Evolutionary conservation across 805 yeast species (phyloP), one percentile per base, ranked within the genome.

Genomic region (Starmerella bacillaris): DNA sequence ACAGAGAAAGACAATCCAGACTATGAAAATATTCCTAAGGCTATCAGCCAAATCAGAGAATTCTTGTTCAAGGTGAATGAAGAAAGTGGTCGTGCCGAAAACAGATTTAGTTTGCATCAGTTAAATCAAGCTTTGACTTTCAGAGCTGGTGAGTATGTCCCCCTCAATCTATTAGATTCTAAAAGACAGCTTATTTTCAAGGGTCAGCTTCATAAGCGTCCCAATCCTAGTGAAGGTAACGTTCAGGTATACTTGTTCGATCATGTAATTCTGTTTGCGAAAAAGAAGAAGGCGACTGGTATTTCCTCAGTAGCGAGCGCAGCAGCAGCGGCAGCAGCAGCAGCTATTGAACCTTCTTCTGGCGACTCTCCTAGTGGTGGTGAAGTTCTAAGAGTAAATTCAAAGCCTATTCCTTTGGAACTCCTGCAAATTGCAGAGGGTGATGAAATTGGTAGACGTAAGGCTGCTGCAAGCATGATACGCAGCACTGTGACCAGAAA

Each of bases 61-160:
- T 71, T 83, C 41, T 67, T 89, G 57, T 73, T 66, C 20, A 69
- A 78, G 51, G 77, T 80, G 43, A 82, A 89, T 54, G 66, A 70
- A 33, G 95, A 84, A 47, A 74, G 92, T 27, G 98, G 98, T 58
- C 84, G 77, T 46, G 80, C 92, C 21, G 83, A 89, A 26, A 94
- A 86, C 61, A 67, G 94, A 44, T 82, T 83, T 58, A 80, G 84
- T 44, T 67, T 89, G 41, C 77, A 83, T 61, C 74, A 83, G 33
- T 65, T 89, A 52, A 78, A 79, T 49, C 94, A 80, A 54, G 74
- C 80, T 35, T 65, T 89, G 40, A 74, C 82, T 21, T 77, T 75
- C 59, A 67, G 78, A 42, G 74, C 75, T 4, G 83, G 82, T 40
- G 94, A 84, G 48, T 70, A 75, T 49, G 84, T 76, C 45, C 92